Evolutionary conservation across 164 flowering plant species (phyloP).

Genomic region (Piper betle): DNA sequence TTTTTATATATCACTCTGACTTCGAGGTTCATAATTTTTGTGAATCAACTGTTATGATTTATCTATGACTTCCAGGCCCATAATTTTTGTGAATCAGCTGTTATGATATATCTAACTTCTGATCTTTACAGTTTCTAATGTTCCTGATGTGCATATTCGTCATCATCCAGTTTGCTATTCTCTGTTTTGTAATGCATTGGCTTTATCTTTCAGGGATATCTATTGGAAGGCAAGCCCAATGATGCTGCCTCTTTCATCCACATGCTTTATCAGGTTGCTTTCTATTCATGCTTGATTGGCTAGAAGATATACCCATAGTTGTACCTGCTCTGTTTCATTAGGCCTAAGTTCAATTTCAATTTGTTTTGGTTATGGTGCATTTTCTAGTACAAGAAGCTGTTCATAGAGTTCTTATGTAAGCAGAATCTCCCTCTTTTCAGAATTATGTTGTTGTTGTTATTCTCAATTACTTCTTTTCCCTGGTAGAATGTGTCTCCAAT

Average conservation of each 20-base stretch:
- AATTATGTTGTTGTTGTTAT: neutral
- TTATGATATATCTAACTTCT: too few relatives aligned
- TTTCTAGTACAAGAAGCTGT: neutral
- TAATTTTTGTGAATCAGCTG: too few relatives aligned
- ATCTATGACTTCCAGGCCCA: too few relatives aligned
- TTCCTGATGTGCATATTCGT: neutral
- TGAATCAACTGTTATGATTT: too few relatives aligned
- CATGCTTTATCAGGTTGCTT: slow-evolving; percentile 41
- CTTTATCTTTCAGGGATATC: slow-evolving; percentile 50
- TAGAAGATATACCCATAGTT: neutral
- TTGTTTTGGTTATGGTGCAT: neutral
- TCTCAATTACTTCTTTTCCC: too few relatives aligned
- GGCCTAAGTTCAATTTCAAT: too few relatives aligned
- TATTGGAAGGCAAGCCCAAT: slow-evolving; percentile 69
- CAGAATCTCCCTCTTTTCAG: neutral
- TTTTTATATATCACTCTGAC: too few relatives aligned
- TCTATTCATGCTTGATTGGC: neutral
- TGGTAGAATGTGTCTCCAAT: too few relatives aligned
- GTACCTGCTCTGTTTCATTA: too few relatives aligned
- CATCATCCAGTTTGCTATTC: neutral
- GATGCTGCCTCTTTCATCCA: slow-evolving; percentile 64
- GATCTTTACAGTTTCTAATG: too few relatives aligned
- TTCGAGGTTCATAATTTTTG: too few relatives aligned
- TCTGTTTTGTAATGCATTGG: neutral
- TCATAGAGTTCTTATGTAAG: neutral